Conservation (phyloP, 306 rosid genomes). For the Acacia confusa region DNA sequence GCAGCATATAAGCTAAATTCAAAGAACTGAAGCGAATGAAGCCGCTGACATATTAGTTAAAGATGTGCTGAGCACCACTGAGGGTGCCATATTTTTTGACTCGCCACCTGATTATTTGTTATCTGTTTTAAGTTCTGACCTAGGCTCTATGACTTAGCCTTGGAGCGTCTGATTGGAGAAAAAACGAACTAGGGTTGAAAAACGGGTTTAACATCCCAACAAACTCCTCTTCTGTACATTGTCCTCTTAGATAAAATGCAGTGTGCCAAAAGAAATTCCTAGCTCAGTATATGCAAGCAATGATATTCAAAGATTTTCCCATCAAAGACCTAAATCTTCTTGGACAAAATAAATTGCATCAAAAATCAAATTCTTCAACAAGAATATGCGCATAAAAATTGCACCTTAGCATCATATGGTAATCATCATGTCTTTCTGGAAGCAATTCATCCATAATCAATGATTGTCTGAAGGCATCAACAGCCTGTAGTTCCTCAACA, state of each 20-base stretch:
- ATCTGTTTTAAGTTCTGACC: too few relatives aligned
- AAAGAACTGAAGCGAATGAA: neutral
- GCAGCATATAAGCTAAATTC: neutral
- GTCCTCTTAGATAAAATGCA: neutral
- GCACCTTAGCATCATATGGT: constrained; percentile 92
- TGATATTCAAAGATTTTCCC: neutral
- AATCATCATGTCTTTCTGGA: constrained; percentile 79
- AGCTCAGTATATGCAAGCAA: neutral
- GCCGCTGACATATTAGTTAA: too few relatives aligned
- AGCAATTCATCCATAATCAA: constrained; percentile 78
- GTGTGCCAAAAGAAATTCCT: neutral
- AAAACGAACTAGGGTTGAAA: neutral
- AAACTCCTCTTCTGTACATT: neutral
- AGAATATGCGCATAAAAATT: neutral
- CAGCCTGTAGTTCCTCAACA: constrained; percentile 81
- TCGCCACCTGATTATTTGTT: too few relatives aligned
- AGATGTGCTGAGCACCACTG: too few relatives aligned
- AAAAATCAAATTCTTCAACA: neutral
- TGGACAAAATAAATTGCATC: neutral
- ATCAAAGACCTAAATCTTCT: neutral
- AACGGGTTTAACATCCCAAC: neutral
- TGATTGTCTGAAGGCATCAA: constrained; percentile 75
- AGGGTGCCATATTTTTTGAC: too few relatives aligned
- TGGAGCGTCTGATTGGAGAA: too few relatives aligned
- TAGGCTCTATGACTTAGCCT: too few relatives aligned